These are phyloP conservation scores for Chloromonas sp. DNA, from an alignment of 163 green algal species.

Conservation along the genomic window DNA sequence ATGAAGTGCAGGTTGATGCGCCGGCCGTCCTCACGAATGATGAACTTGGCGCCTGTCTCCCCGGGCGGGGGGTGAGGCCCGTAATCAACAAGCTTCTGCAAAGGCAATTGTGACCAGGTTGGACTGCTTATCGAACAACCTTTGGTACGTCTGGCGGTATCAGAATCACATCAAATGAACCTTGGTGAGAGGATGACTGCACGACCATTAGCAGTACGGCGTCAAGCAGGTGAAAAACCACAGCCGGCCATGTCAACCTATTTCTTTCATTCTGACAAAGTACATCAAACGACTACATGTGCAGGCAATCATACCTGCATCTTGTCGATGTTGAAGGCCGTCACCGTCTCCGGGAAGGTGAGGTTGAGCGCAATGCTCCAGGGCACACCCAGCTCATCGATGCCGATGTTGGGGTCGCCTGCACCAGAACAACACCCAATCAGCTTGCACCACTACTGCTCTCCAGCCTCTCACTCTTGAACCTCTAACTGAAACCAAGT, in stretches of 20 bases:
- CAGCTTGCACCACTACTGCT: no score
- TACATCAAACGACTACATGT: not conserved
- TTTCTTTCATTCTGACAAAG: no score
- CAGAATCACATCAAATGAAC: no score
- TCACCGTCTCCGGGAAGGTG: slow-evolving; percentile 96
- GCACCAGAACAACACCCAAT: not conserved
- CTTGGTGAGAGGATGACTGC: no score
- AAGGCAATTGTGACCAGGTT: not conserved
- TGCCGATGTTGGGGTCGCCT: slow-evolving; percentile 92
- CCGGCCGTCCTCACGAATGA: slow-evolving; percentile 88
- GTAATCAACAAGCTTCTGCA: slow-evolving; percentile 90
- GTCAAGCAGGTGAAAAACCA: no score
- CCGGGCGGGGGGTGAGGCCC: slow-evolving; percentile 90
- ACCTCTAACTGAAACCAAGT: no score
- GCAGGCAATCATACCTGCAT: slow-evolving; percentile 17
- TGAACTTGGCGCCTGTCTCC: slow-evolving; percentile 95
- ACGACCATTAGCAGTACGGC: no score
- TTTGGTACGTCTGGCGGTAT: no score
- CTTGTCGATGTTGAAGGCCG: slow-evolving; percentile 82
- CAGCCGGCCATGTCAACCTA: no score
- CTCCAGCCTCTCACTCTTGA: no score
- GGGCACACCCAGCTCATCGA: slow-evolving; percentile 97
- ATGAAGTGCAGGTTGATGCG: slow-evolving; percentile 72
- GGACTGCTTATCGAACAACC: no score
- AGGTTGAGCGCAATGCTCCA: slow-evolving; percentile 97